Percentiles rank a stretch among this genome's conserved stretches.
These are phyloP conservation scores for Leccinum subtestaceum DNA, from an alignment of 768 basidiomycete species.

Conservation along the genomic window DNA sequence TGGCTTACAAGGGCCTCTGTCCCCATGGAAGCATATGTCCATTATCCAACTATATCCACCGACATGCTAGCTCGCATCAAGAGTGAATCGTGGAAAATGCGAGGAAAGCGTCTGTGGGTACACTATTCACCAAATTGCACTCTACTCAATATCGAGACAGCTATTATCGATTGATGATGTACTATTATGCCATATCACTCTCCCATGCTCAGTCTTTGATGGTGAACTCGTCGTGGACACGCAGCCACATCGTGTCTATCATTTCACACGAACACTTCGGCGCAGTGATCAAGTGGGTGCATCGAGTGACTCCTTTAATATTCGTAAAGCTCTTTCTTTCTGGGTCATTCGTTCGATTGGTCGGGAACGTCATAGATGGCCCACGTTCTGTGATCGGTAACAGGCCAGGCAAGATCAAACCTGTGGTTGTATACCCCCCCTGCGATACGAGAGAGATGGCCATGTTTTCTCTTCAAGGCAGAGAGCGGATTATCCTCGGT, in stretches of 20 bases:
- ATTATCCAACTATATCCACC: conserved; percentile 95
- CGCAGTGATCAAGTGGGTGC: conserved; percentile 44
- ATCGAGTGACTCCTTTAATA: conserved; percentile 41
- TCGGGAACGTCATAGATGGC: conserved; percentile 1
- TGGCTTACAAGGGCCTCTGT: conserved; percentile 51
- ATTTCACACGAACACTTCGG: conserved; percentile 52
- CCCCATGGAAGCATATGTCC: conserved; percentile 87
- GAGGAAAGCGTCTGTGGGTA: conserved; percentile 28
- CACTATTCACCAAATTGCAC: not conserved
- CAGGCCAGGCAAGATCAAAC: conserved; percentile 2
- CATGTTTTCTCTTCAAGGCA: conserved; percentile 47
- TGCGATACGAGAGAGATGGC: conserved; percentile 81
- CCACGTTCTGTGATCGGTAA: not conserved
- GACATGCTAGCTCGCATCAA: conserved; percentile 86
- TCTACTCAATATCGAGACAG: conserved; percentile 36
- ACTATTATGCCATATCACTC: conserved; percentile 74
- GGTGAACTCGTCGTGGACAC: conserved; percentile 97
- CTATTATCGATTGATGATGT: conserved; percentile 89
- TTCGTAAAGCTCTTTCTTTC: conserved; percentile 31
- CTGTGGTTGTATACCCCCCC: conserved; percentile 78
- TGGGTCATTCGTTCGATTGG: not conserved
- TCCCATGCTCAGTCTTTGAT: conserved; percentile 73
- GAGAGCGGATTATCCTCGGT: conserved; percentile 73
- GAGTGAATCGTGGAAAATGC: conserved; percentile 26
- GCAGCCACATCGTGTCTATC: conserved; percentile 75